phyloP scores from a whole-genome alignment of 2,329 filamentous ascomycete genomes.

The Dryadomyces quercus-mongolicae region DNA sequence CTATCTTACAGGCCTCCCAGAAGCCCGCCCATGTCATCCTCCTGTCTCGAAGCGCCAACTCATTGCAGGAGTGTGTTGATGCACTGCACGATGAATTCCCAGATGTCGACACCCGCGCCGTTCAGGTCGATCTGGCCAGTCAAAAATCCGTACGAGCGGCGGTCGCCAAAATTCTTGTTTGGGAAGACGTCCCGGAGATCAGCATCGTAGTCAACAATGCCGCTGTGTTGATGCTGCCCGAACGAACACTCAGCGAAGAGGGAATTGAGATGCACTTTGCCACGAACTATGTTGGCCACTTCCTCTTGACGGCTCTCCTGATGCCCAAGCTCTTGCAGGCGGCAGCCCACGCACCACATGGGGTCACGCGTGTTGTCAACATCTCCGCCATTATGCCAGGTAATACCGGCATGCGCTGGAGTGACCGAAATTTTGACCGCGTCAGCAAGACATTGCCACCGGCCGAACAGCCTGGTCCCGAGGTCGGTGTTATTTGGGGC shows the following conservation, averaged over 20 bases:
- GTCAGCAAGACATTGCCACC: neutral
- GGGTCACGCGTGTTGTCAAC: conserved; percentile 26
- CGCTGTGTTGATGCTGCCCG: conserved; percentile 21
- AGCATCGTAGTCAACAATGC: conserved; percentile 30
- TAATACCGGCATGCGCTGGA: conserved; percentile 20
- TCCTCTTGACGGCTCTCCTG: conserved; percentile 34
- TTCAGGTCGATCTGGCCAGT: conserved; percentile 25
- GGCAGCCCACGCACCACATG: conserved; percentile 6
- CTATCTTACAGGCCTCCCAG: neutral
- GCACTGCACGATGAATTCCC: conserved; percentile 12
- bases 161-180: conserved; percentile 20
- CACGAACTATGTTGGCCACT: conserved; percentile 37
- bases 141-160: conserved; percentile 23
- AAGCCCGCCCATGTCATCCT: conserved; percentile 5
- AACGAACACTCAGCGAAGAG: conserved; percentile 24
- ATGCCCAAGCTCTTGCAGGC: conserved; percentile 28
- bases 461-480: neutral
- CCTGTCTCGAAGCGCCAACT: conserved; percentile 7
- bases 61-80: conserved; percentile 21
- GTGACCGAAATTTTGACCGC: conserved; percentile 26
- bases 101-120: conserved; percentile 17
- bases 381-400: conserved; percentile 22
- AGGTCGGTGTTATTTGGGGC: neutral
- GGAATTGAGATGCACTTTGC: conserved; percentile 31
- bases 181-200: conserved; percentile 17